Base-by-base conservation (phyloP, 2,329 filamentous ascomycete genomes). In the Phoma sp. region DNA sequence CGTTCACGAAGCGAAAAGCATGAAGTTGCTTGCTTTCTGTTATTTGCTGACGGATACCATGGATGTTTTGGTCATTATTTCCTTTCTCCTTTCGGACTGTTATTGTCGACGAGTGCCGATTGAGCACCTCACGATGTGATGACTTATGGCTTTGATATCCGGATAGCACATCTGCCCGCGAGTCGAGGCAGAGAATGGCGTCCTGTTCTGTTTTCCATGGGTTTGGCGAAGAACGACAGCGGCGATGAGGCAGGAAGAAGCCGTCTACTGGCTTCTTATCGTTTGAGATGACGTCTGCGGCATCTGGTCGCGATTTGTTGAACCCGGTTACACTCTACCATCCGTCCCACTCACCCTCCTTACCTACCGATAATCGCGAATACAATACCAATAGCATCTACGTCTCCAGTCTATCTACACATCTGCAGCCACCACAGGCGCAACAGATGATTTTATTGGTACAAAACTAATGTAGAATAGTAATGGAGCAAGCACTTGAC, bases 111-210 rank as follows among this genome's bases (percentile, higher is more conserved):
- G 60, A 64, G 60, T 71, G 69, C 69, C 70, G 62, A 65, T 72
- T 74, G 69, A 73, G 72, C 71, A 72, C 66, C 65, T 75, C 64
- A 76, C 70, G 73, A 75, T 61, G 67, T 76, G 66, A 75, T 70
- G 72, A 75, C 69, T 74, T 74, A 76, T 71, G 73, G 72, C 67
- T 74, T 72, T 67, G 66, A 68, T 68, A 68, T 68, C 66, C 62
- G 66, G 71, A 74, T 69, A 72, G 69, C 65, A 65, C 63, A 62
- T 68, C 55, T 68, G 65, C 64, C 62, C 59, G 57, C 64, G 63
- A 67, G 56, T 65, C 57, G 58, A 56, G 55, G 64, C 62, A 65
- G 62, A 60, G 27, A 58, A 58, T 63, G 61, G 60, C 63, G 61
- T 70, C 67, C 59, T 64, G 59, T 63, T 61, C 59, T 39, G 55